These are phyloP conservation scores for Cordyceps javanica DNA, from an alignment of 2,329 filamentous ascomycete genomes.

Conservation along the genomic window DNA sequence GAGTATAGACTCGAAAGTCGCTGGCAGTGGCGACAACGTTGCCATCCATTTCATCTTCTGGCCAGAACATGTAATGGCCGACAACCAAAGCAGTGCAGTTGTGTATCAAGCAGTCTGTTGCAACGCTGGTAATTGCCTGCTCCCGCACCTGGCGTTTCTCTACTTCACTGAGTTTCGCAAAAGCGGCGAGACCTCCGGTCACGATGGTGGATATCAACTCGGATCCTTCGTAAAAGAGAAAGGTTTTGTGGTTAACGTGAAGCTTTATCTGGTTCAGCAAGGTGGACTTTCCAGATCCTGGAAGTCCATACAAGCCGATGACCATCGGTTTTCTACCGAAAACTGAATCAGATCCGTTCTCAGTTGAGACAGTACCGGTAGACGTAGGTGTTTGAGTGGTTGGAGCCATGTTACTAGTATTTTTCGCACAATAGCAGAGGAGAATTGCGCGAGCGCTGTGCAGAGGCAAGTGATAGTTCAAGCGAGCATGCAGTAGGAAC, in stretches of 20 bases:
- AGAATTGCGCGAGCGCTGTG: not conserved
- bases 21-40: slow-evolving; percentile 33
- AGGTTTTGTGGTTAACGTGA: slow-evolving; percentile 27
- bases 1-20: slow-evolving; percentile 45
- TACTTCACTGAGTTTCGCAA: slow-evolving; percentile 32
- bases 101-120: slow-evolving; percentile 26
- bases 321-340: slow-evolving; percentile 29
- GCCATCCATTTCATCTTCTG: slow-evolving; percentile 26
- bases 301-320: slow-evolving; percentile 49
- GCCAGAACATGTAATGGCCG: slow-evolving; percentile 52
- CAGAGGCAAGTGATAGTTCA: not conserved
- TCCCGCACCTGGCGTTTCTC: slow-evolving; percentile 34
- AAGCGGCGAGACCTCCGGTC: slow-evolving; percentile 41
- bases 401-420: not conserved
- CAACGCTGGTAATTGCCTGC: slow-evolving; percentile 40
- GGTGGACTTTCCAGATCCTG: slow-evolving; percentile 47
- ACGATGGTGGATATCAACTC: slow-evolving; percentile 36
- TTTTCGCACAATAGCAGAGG: not conserved
- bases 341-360: not conserved
- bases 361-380: not conserved
- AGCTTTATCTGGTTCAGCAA: slow-evolving; percentile 35
- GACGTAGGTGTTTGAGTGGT: not conserved
- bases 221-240: slow-evolving; percentile 48
- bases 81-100: slow-evolving; percentile 40
- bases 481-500: too few relatives aligned